A percentile compares a stretch with the other conserved stretches of the same genome.
These are phyloP conservation scores for Catunica adiposa DNA, from an alignment of 2,329 filamentous ascomycete genomes.

Conservation along the genomic window DNA sequence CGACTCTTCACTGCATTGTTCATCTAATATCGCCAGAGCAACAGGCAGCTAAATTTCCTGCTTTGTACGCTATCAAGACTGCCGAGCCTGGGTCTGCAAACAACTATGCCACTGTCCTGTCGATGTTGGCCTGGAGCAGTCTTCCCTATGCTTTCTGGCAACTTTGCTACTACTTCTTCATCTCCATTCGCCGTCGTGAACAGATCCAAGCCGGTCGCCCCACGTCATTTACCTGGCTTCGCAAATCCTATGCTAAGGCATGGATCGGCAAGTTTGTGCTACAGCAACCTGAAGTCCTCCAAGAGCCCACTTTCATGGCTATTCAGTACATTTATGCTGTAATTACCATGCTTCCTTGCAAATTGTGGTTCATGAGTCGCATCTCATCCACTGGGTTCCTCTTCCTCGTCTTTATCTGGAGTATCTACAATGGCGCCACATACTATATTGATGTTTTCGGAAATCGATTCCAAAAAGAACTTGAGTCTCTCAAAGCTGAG, in stretches of 20 bases:
- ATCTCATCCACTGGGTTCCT: conserved; percentile 67
- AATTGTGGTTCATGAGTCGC: conserved; percentile 82
- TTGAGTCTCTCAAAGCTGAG: conserved; percentile 76
- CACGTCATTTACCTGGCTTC: conserved; percentile 94
- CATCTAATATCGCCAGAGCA: conserved; percentile 55
- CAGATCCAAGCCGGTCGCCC: conserved; percentile 92
- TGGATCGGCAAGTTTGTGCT: conserved; percentile 80
- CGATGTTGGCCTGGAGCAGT: conserved; percentile 90
- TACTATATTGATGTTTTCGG: conserved; percentile 98
- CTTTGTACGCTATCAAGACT: conserved; percentile 64
- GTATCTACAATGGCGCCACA: conserved; percentile 89
- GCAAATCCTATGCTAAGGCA: conserved; percentile 73
- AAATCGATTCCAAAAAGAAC: conserved; percentile 87
- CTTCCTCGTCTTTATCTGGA: conserved; percentile 74
- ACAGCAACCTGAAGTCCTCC: conserved; percentile 53
- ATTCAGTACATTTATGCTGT: conserved; percentile 89
- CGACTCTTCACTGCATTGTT: conserved; percentile 78
- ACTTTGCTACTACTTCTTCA: conserved; percentile 79
- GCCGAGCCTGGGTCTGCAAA: conserved; percentile 53
- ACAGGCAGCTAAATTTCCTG: conserved; percentile 61
- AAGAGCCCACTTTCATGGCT: conserved; percentile 85
- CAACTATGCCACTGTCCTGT: conserved; percentile 58
- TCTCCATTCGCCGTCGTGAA: conserved; percentile 83
- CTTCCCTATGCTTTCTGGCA: conserved; percentile 91
- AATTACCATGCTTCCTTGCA: conserved; percentile 84